Evolutionary conservation across 2,329 filamentous ascomycete species (phyloP).

Genomic region (Stagonosporopsis vannaccii): DNA sequence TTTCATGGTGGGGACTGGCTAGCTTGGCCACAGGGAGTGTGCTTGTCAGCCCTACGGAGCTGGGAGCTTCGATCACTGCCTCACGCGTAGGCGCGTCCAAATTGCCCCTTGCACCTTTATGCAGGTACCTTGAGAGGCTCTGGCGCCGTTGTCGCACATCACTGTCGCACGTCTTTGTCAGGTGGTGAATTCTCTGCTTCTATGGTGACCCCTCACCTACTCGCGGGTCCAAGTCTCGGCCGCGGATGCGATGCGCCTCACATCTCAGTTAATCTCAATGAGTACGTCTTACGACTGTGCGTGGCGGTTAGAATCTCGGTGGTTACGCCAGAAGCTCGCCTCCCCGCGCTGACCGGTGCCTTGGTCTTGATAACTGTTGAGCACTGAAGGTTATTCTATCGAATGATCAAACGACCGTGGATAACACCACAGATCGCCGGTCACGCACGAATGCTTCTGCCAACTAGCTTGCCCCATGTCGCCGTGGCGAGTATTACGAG

Average conservation of each 20-base stretch:
- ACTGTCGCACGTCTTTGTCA: conserved; percentile 32
- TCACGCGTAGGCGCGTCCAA: conserved; percentile 7
- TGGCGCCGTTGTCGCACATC: conserved; percentile 15
- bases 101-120: conserved; percentile 19
- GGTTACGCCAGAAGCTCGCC: conserved; percentile 35
- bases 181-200: conserved; percentile 29
- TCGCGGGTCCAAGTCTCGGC: conserved; percentile 31
- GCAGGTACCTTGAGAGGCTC: conserved; percentile 38
- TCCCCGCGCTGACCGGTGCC: conserved; percentile 31
- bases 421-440: conserved; percentile 18
- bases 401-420: conserved; percentile 34
- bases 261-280: conserved; percentile 18
- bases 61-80: conserved; percentile 14
- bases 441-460: conserved; percentile 30
- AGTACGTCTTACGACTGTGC: conserved; percentile 28
- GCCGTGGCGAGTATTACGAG: conserved; percentile 31
- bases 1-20: not conserved
- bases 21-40: conserved; percentile 15
- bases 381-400: conserved; percentile 30
- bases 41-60: conserved; percentile 28
- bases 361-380: conserved; percentile 18
- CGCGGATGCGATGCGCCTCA: conserved; percentile 41
- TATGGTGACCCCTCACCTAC: conserved; percentile 27
- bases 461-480: conserved; percentile 16
- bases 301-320: conserved; percentile 37